Evolutionary conservation across 352 stramenopile species (phyloP).

Genomic region (Globisporangium ultimum): DNA sequence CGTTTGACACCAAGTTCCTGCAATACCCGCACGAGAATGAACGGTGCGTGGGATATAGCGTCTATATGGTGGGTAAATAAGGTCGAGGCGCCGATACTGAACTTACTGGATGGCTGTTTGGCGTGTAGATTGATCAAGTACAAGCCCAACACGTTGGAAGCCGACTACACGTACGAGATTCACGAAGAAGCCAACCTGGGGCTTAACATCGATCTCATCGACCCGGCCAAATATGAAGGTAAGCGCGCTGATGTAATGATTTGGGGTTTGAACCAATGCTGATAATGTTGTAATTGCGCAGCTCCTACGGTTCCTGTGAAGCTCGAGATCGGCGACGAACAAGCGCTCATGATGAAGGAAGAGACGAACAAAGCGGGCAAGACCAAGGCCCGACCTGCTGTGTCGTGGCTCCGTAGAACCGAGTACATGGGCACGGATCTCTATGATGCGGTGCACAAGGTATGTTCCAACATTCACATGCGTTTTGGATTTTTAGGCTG

Average conservation of each 20-base stretch:
- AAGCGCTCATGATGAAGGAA: slow-evolving; percentile 82
- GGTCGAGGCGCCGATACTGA: neutral
- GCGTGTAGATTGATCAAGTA: slow-evolving; percentile 77
- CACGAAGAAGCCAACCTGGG: slow-evolving; percentile 80
- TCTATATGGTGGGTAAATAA: neutral
- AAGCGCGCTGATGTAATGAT: neutral
- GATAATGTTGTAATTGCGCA: slow-evolving; percentile 19
- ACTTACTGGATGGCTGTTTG: neutral
- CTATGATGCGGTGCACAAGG: slow-evolving; percentile 81
- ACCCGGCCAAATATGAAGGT: slow-evolving; percentile 85
- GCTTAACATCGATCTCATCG: slow-evolving; percentile 79
- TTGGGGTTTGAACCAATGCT: neutral
- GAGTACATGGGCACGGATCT: slow-evolving; percentile 88
- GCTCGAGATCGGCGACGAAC: slow-evolving; percentile 70
- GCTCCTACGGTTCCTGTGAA: slow-evolving; percentile 42
- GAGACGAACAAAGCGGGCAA: slow-evolving; percentile 40
- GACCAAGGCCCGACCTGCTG: slow-evolving; percentile 61
- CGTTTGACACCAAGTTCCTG: slow-evolving; percentile 87
- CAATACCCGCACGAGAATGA: slow-evolving; percentile 78
- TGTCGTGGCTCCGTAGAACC: slow-evolving; percentile 79
- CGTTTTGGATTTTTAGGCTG: too few relatives aligned
- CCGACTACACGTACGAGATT: slow-evolving; percentile 85
- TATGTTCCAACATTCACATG: slow-evolving; percentile 2
- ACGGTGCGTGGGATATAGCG: slow-evolving; percentile 29
- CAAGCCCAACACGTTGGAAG: slow-evolving; percentile 80